phyloP scores from a whole-genome alignment of 2,329 filamentous ascomycete genomes.

The Aphanocladium album region DNA sequence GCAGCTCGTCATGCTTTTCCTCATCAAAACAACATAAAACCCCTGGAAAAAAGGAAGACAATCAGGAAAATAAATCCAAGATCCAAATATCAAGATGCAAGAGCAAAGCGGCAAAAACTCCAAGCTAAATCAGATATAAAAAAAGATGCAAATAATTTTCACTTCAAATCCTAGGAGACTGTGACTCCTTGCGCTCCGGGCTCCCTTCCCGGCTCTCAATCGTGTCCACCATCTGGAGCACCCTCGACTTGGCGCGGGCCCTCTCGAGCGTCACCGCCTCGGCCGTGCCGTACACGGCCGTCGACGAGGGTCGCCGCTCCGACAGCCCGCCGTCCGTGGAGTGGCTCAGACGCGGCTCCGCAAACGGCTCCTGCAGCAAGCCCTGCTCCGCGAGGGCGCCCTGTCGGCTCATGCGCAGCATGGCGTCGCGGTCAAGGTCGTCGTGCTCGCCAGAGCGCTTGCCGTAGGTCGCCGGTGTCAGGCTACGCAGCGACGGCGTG shows the following conservation, averaged over 20 bases:
- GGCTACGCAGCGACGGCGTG: slow-evolving; percentile 10
- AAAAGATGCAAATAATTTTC: background rate
- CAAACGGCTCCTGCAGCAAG: background rate
- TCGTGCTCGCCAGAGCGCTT: slow-evolving; percentile 1
- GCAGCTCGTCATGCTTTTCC: background rate
- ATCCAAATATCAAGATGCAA: background rate
- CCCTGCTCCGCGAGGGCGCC: slow-evolving; percentile 15
- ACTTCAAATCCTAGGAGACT: background rate
- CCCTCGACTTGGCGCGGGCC: slow-evolving; percentile 35
- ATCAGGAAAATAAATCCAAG: background rate
- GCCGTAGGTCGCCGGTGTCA: slow-evolving; percentile 4
- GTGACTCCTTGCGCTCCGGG: slow-evolving; percentile 21
- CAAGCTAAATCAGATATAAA: background rate
- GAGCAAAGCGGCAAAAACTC: background rate
- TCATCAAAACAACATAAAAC: background rate
- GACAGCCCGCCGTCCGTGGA: slow-evolving; percentile 24
- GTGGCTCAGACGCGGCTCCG: slow-evolving; percentile 16
- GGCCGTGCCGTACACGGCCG: slow-evolving; percentile 36
- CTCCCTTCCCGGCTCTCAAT: slow-evolving; percentile 45
- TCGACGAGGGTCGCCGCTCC: slow-evolving; percentile 25
- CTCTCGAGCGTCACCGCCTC: slow-evolving; percentile 41
- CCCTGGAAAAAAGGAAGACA: background rate
- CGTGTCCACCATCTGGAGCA: slow-evolving; percentile 52
- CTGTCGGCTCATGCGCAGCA: slow-evolving; percentile 12
- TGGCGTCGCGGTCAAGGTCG: slow-evolving; percentile 8